Evolutionary conservation across 225 moss, liverwort and hornwort species (phyloP), one percentile per base, ranked within the genome.

Genomic region (Asterella californica): DNA sequence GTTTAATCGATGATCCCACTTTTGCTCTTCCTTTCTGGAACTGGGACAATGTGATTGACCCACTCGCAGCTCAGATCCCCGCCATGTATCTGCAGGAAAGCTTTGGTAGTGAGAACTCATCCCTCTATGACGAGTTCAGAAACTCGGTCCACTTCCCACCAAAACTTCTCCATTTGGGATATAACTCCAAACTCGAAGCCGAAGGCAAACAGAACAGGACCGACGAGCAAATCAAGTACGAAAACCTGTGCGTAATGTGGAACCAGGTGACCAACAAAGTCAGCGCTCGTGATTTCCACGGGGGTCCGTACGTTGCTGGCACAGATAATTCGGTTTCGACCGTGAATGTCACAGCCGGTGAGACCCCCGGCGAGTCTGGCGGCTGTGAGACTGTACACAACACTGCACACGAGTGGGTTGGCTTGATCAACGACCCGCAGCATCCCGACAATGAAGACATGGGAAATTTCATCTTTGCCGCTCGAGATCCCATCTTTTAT

Each of bases 361-460:
- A 42, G 24, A 0, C 30, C 12, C 80, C 85, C 1, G 50, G 83
- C 18, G 72, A 76, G 10, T 87, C 85, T 25, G 67, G 67, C 27
- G 30, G 33, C 27, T 32, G 32, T 15, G 67, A 67, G 30, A 67
- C 11, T 36, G 33, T 67, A 0, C 67, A 67, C 67, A 36, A 36
- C 29, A 49, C 80, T 36, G 75, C 86, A 0, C 90, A 90, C 66
- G 75, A 82, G 6, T 88, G 90, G 90, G 82, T 85, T 3, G 88
- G 90, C 0, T 67, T 80, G 37, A 82, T 32, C 4, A 24, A 24
- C 15, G 66, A 75, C 42, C 82, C 82, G 10, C 79, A 83, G 12
- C 81, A 84, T n/a, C 84, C 86, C 34, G 70, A 88, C 88, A 57
- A 75, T 86, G 88, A 78, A 42, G 42, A 42, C 7, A 42, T 42